A percentile compares a stretch with the other conserved stretches of the same genome.
These are phyloP conservation scores for Pulveroboletus sp. DNA, from an alignment of 1,284 basidiomycete genomes.

Conservation along the genomic window DNA sequence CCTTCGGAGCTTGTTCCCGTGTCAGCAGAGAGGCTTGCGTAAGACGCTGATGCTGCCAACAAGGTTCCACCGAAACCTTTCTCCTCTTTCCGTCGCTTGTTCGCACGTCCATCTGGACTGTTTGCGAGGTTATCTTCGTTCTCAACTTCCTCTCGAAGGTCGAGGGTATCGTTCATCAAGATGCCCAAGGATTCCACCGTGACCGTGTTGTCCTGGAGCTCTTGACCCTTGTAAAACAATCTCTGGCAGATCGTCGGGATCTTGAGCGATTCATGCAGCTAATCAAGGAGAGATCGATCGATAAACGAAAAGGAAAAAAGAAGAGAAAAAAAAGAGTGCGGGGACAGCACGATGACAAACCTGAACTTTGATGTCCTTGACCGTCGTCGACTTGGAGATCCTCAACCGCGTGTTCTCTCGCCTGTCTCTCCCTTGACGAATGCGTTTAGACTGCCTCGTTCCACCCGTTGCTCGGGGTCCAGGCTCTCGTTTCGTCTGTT, in stretches of 20 bases:
- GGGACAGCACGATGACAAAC: conserved; percentile 41
- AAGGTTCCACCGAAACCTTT: conserved; percentile 76
- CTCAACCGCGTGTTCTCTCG: conserved; percentile 52
- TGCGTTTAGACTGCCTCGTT: conserved; percentile 64
- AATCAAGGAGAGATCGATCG: conserved; percentile 5
- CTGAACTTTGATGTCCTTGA: conserved; percentile 76
- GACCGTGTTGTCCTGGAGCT: conserved; percentile 63
- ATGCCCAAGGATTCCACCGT: conserved; percentile 65
- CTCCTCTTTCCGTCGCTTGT: conserved; percentile 56
- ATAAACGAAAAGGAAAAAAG: too few species aligned
- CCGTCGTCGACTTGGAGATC: conserved; percentile 62
- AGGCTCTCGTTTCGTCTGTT: conserved; percentile 30
- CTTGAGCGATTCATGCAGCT: conserved; percentile 60
- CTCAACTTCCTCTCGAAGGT: conserved; percentile 64
- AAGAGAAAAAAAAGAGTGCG: too few species aligned
- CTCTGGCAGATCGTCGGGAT: conserved; percentile 76
- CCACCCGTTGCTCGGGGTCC: conserved; percentile 31
- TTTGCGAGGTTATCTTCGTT: conserved; percentile 55
- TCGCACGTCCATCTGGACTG: conserved; percentile 47
- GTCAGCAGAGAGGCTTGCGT: conserved; percentile 34
- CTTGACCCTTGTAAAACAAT: conserved; percentile 60
- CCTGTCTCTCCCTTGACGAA: conserved; percentile 55
- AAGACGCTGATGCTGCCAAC: conserved; percentile 35
- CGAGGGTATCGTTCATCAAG: conserved; percentile 62
- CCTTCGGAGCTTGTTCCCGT: conserved; percentile 38